phyloP scores from a whole-genome alignment of 1,284 basidiomycete genomes.

The Singerocomus inundabilis region DNA sequence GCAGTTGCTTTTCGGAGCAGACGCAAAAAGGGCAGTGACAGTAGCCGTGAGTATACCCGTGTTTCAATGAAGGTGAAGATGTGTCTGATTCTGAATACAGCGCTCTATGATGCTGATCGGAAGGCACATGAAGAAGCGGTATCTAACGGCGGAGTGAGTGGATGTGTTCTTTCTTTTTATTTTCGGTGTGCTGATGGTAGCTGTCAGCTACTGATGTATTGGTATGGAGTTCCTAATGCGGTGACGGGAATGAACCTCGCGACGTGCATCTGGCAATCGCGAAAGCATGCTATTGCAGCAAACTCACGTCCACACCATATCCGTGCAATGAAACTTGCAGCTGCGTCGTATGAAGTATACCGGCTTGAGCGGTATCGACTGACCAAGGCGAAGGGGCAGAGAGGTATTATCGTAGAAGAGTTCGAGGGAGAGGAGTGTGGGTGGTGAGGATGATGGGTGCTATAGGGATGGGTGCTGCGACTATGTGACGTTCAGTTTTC shows the following conservation, averaged over 20 bases:
- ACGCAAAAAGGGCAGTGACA: conserved; percentile 68
- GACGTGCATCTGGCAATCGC: conserved; percentile 94
- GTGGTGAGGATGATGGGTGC: conserved; percentile 43
- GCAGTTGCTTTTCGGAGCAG: conserved; percentile 86
- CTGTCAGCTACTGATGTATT: conserved; percentile 75
- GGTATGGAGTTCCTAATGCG: conserved; percentile 85
- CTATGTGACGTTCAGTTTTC: no score
- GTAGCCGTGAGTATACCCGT: conserved; percentile 50
- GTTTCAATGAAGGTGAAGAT: conserved; percentile 4
- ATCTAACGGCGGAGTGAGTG: conserved; percentile 72
- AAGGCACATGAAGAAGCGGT: conserved; percentile 90
- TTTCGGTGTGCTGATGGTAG: conserved; percentile 3
- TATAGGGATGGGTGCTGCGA: no score
- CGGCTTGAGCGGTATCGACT: conserved; percentile 74
- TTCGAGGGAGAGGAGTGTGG: conserved; percentile 71
- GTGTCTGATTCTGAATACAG: conserved; percentile 38
- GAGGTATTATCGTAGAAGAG: conserved; percentile 51
- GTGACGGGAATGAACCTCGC: conserved; percentile 81
- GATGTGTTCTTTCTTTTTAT: background rate
- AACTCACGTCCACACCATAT: conserved; percentile 79
- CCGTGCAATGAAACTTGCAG: conserved; percentile 78
- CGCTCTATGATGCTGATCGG: conserved; percentile 82
- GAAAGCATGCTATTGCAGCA: conserved; percentile 77
- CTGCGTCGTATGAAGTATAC: conserved; percentile 77
- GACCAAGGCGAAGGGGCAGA: conserved; percentile 60